Conservation (phyloP, 1,284 basidiomycete genomes). For the Wallemia hederae region DNA sequence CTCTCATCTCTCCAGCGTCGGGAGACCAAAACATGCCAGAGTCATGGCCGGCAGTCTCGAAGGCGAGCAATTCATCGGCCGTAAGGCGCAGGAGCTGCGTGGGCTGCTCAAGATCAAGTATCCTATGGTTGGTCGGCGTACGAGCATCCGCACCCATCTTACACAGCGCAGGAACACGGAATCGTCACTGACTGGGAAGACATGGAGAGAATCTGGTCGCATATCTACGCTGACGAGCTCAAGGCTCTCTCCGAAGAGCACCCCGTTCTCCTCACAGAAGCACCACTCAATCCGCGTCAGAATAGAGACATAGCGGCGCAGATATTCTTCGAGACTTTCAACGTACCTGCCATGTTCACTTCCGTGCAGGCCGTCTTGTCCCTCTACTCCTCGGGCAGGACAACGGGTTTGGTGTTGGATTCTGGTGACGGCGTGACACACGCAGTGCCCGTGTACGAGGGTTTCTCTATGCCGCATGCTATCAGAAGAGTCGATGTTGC, state of each 20-base stretch:
- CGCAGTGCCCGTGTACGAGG: slow-evolving; percentile 95
- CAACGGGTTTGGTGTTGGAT: slow-evolving; percentile 92
- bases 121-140: slow-evolving; percentile 87
- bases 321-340: slow-evolving; percentile 98
- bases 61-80: slow-evolving; percentile 74
- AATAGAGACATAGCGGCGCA: slow-evolving; percentile 87
- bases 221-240: slow-evolving; percentile 81
- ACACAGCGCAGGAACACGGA: slow-evolving; percentile 8
- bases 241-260: slow-evolving; percentile 90
- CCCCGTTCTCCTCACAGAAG: slow-evolving; percentile 80
- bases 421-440: slow-evolving; percentile 98
- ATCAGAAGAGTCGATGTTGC: slow-evolving; percentile 87
- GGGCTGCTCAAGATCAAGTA: slow-evolving; percentile 89
- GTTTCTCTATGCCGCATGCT: slow-evolving; percentile 96
- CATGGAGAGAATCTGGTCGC: slow-evolving; percentile 93
- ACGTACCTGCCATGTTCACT: slow-evolving; percentile 89
- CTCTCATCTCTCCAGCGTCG: slow-evolving; percentile 31
- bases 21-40: slow-evolving; percentile 74
- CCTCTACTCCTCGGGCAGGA: slow-evolving; percentile 95
- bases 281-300: slow-evolving; percentile 71
- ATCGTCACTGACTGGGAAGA: slow-evolving; percentile 77
- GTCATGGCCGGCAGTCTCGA: slow-evolving; percentile 89
- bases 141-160: slow-evolving; percentile 7
- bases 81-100: slow-evolving; percentile 70
- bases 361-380: slow-evolving; percentile 92